Evolutionary conservation across 345 rosid species (phyloP).

Genomic region (Eucalyptus shirleyi): DNA sequence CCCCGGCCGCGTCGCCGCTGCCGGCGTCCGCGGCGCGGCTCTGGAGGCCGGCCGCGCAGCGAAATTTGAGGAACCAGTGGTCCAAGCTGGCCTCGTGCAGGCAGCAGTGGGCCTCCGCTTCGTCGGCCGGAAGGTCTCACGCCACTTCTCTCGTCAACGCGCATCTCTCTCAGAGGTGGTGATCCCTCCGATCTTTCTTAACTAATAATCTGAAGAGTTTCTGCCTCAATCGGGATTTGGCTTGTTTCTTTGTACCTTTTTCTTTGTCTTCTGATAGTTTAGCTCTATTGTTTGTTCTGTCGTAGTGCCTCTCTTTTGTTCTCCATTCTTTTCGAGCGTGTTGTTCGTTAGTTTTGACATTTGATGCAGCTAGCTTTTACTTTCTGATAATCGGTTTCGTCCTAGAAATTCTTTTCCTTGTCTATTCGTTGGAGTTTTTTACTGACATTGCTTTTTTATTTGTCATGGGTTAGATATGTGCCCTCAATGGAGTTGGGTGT

Average conservation of each 20-base stretch:
- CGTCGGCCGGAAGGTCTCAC: conserved; percentile 48
- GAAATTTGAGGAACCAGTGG: conserved; percentile 90
- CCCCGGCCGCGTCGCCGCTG: conserved; percentile 4
- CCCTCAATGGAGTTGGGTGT: conserved; percentile 75
- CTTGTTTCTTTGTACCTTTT: not conserved
- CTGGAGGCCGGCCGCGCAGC: conserved; percentile 88
- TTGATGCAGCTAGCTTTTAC: not conserved
- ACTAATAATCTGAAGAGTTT: not conserved
- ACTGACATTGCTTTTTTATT: not conserved
- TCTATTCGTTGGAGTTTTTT: not conserved
- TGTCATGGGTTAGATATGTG: conserved; percentile 35
- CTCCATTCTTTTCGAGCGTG: not conserved
- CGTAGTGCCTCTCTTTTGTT: not conserved
- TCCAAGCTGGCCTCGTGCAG: conserved; percentile 44
- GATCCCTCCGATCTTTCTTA: not conserved
- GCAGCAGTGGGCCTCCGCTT: conserved; percentile 49
- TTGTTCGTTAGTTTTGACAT: not conserved
- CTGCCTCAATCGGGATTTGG: not conserved
- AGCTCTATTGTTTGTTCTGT: not conserved
- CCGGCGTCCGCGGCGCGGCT: conserved; percentile 39
- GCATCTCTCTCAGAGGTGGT: conserved; percentile 48
- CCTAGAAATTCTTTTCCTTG: not conserved
- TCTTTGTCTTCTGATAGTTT: not conserved
- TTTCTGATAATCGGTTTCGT: not conserved
- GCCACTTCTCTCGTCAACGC: conserved; percentile 83